Conservation (phyloP, 2,329 filamentous ascomycete species). For the Penicillium verrucosum region DNA sequence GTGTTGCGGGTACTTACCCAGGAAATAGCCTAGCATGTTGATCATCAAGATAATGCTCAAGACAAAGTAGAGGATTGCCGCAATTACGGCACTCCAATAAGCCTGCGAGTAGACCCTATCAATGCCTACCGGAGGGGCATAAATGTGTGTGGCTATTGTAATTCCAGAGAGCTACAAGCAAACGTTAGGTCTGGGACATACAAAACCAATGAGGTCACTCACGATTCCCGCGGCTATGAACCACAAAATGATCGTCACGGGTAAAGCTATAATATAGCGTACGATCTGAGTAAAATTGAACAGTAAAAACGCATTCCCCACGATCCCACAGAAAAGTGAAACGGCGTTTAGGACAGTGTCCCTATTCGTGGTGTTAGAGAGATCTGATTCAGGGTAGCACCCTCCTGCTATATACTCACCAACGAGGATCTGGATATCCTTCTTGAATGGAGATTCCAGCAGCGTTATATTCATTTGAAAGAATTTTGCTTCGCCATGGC, state of each 20-base stretch:
- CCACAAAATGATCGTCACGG: slow-evolving; percentile 81
- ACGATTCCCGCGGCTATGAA: slow-evolving; percentile 59
- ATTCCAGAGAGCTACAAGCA: slow-evolving; percentile 58
- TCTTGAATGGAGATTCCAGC: slow-evolving; percentile 51
- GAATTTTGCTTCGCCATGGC: slow-evolving; percentile 63
- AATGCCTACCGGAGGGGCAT: slow-evolving; percentile 49
- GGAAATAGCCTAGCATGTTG: slow-evolving; percentile 74
- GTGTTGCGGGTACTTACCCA: slow-evolving; percentile 72
- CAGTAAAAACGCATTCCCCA: slow-evolving; percentile 77
- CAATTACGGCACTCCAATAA: slow-evolving; percentile 81
- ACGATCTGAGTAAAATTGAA: slow-evolving; percentile 82
- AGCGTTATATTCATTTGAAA: slow-evolving; percentile 44
- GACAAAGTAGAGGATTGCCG: slow-evolving; percentile 74
- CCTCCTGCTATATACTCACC: slow-evolving; percentile 47
- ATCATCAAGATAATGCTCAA: slow-evolving; percentile 72
- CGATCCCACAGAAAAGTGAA: slow-evolving; percentile 70
- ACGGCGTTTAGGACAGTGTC: slow-evolving; percentile 71
- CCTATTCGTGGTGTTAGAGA: slow-evolving; percentile 42
- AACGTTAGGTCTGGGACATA: neutral
- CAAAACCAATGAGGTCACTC: slow-evolving; percentile 24
- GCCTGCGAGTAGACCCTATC: slow-evolving; percentile 69
- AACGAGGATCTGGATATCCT: slow-evolving; percentile 65
- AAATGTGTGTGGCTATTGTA: slow-evolving; percentile 63
- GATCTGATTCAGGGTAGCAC: neutral
- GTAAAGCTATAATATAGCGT: slow-evolving; percentile 76